phyloP scores from a whole-genome alignment of 257 asterid species.

The Nicotiana noctiflora region DNA sequence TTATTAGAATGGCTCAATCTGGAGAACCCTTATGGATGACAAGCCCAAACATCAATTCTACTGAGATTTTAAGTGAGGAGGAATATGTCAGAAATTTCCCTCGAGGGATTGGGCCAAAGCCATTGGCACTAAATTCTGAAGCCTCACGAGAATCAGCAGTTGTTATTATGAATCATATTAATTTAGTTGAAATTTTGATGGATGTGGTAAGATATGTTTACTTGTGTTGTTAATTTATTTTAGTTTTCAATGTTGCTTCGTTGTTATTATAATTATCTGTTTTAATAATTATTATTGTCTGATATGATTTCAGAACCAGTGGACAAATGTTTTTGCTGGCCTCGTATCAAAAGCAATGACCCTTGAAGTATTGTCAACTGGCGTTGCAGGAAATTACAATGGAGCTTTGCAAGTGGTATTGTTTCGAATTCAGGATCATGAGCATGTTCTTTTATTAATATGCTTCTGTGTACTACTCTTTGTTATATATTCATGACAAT shows the following conservation, averaged over 20 bases:
- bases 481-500: too few relatives aligned
- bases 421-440: neutral
- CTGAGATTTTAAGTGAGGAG: constrained; percentile 51
- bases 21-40: constrained; percentile 62
- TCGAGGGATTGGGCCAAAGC: constrained; percentile 88
- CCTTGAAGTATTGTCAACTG: constrained; percentile 24
- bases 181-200: constrained; percentile 81
- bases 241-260: neutral
- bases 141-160: constrained; percentile 85
- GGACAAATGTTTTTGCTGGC: constrained; percentile 33
- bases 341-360: constrained; percentile 23
- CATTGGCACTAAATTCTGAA: constrained; percentile 69
- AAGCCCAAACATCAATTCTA: constrained; percentile 17
- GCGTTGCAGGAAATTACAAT: constrained; percentile 24
- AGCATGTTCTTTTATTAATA: too few relatives aligned
- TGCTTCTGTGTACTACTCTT: neutral
- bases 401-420: constrained; percentile 56
- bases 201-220: constrained; percentile 55
- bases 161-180: constrained; percentile 81
- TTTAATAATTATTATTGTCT: neutral
- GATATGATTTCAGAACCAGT: constrained; percentile 52
- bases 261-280: neutral
- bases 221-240: neutral
- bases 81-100: constrained; percentile 71
- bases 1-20: constrained; percentile 49